Evolutionary conservation across 2,329 filamentous ascomycete genomes (phyloP).

Genomic region (Fusarium lyarnte): DNA sequence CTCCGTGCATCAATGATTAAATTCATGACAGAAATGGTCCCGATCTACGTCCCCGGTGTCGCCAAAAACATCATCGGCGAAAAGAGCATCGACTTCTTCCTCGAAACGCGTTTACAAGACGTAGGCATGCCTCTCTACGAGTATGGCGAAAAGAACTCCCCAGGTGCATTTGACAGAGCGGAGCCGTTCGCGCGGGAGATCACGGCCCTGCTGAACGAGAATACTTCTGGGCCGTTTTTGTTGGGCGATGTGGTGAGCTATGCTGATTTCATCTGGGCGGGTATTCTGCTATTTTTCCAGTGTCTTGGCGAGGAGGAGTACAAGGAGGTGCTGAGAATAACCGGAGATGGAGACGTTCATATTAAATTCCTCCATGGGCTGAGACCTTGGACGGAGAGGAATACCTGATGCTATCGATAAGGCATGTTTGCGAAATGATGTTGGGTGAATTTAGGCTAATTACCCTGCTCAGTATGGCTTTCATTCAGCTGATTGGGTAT

Average conservation of each 20-base stretch:
- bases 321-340: slow-evolving; percentile 16
- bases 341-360: slow-evolving; percentile 11
- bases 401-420: not conserved
- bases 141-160: slow-evolving; percentile 17
- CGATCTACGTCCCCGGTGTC: slow-evolving; percentile 27
- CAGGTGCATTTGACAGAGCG: slow-evolving; percentile 19
- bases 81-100: slow-evolving; percentile 28
- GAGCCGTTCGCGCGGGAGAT: slow-evolving; percentile 24
- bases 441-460: not conserved
- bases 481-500: not conserved
- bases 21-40: slow-evolving; percentile 25
- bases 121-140: slow-evolving; percentile 28
- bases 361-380: slow-evolving; percentile 10
- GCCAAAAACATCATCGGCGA: slow-evolving; percentile 16
- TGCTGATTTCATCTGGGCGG: slow-evolving; percentile 66
- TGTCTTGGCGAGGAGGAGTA: slow-evolving; percentile 23
- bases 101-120: slow-evolving; percentile 9
- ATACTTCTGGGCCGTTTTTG: slow-evolving; percentile 66
- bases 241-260: slow-evolving; percentile 63
- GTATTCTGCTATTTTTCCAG: slow-evolving; percentile 53
- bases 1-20: slow-evolving; percentile 4
- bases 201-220: slow-evolving; percentile 15
- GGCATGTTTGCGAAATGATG: accelerated
- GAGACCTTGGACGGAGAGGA: slow-evolving; percentile 16
- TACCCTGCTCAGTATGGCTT: accelerated